Evolutionary conservation across 345 rosid species (phyloP), one percentile per base, ranked within the genome.

Genomic region (Gynandropsis gynandra): DNA sequence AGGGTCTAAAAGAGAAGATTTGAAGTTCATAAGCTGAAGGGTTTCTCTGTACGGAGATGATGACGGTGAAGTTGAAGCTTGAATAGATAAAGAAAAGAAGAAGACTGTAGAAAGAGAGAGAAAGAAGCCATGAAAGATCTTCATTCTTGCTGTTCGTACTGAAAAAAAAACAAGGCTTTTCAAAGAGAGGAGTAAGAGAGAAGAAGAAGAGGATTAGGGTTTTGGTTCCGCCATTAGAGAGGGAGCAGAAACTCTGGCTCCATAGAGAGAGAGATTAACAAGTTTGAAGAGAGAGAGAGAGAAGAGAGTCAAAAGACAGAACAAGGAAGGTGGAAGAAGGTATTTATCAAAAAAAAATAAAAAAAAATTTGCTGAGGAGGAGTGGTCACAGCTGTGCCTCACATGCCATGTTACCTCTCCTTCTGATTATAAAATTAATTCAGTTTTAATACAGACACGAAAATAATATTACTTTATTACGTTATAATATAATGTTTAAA

Each of bases 341-440:
- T 72, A 72, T 73, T 75, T 80, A 78, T 76, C 77, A 74, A 65
- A 69, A 48, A 76, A 58, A 74, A 72, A n/a, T n/a, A n/a, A n/a
- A n/a, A n/a, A n/a, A n/a, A n/a, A n/a, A n/a, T n/a, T n/a, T 59
- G 71, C 6, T 13, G 14, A 39, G 34, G 46, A 41, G 53, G 70
- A 78, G 78, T 68, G 80, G 81, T 64, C 77, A 77, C 86, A 75
- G 92, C 95, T 85, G 95, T 76, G 80, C 59, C 66, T 82, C 86
- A 80, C 95, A 82, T 82, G 95, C 83, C 95, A 78, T 82, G 88
- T 82, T 80, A 79, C 67, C 61, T 52, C 71, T 62, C 64, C 56
- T 49, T 54, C 64, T 59, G 48, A 55, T 63, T 48, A 36, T 7
- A 36, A 36, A 36, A 36, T 43, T 13, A 36, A 34, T 56, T 40